Conservation (phyloP, 805 yeast genomes). For the Suhomyces pyralidae region DNA sequence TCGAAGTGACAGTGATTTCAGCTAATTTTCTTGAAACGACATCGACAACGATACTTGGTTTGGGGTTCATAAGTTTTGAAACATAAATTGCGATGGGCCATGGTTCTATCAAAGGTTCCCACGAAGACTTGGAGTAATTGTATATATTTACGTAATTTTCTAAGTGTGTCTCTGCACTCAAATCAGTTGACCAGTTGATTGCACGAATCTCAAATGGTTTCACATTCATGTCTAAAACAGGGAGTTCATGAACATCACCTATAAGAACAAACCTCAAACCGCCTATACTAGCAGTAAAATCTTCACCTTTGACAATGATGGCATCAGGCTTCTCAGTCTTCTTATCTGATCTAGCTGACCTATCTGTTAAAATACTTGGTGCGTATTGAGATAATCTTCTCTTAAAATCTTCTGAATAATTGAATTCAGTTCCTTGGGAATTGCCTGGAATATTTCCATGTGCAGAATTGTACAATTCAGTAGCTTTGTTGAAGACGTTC, state of each 20-base stretch:
- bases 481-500: constrained; percentile 68
- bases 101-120: constrained; percentile 94
- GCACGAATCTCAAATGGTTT: constrained; percentile 67
- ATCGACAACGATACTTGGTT: constrained; percentile 55
- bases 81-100: constrained; percentile 78
- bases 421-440: constrained; percentile 25
- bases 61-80: constrained; percentile 45
- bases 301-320: constrained; percentile 64
- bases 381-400: constrained; percentile 61
- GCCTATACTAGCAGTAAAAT: constrained; percentile 59
- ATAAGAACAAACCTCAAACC: constrained; percentile 80
- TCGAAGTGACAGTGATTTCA: constrained; percentile 77
- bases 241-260: constrained; percentile 89
- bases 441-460: constrained; percentile 12
- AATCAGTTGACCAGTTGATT: constrained; percentile 81
- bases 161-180: constrained; percentile 64
- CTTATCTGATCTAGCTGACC: constrained; percentile 33
- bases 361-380: constrained; percentile 58
- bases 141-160: constrained; percentile 71
- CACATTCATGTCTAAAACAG: constrained; percentile 74
- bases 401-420: constrained; percentile 63
- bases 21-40: constrained; percentile 73
- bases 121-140: constrained; percentile 83
- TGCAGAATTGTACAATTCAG: constrained; percentile 43
- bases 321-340: constrained; percentile 18